Percentiles rank a stretch among this genome's conserved stretches.
phyloP scores from a whole-genome alignment of 1,284 basidiomycete genomes.

The Ceratobasidium sp. region DNA sequence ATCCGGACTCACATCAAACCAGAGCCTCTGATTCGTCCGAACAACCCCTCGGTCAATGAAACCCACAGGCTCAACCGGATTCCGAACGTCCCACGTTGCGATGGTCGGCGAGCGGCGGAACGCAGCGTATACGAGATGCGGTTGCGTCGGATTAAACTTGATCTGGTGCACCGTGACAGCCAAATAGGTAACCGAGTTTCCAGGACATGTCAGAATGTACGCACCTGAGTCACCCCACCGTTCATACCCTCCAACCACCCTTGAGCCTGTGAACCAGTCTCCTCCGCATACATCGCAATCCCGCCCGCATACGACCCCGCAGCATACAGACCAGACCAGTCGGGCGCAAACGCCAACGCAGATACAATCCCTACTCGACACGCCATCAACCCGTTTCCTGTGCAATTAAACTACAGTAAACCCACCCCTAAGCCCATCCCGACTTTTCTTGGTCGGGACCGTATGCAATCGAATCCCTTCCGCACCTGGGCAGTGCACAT shows the following conservation, averaged over 20 bases:
- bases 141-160: constrained; percentile 77
- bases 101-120: constrained; percentile 75
- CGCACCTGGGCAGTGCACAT: constrained; percentile 72
- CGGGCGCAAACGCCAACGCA: constrained; percentile 77
- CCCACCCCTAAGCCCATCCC: constrained; percentile 84
- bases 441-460: constrained; percentile 78
- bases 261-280: constrained; percentile 63
- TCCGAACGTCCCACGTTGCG: constrained; percentile 81
- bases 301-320: constrained; percentile 70
- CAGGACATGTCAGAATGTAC: constrained; percentile 40
- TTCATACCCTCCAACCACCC: constrained; percentile 71
- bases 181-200: not conserved
- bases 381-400: not conserved
- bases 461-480: constrained; percentile 79
- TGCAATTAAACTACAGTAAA: constrained; percentile 15
- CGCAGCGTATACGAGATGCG: constrained; percentile 79
- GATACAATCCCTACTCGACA: constrained; percentile 78
- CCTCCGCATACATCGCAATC: constrained; percentile 79
- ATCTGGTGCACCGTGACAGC: too few relatives aligned
- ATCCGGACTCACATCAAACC: constrained; percentile 79
- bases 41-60: constrained; percentile 56
- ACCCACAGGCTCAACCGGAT: constrained; percentile 63
- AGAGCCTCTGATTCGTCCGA: constrained; percentile 77
- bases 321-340: constrained; percentile 75
- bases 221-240: constrained; percentile 78